Conservation (phyloP, 495 filamentous ascomycete species). For the Penicillium robsamsonii region DNA sequence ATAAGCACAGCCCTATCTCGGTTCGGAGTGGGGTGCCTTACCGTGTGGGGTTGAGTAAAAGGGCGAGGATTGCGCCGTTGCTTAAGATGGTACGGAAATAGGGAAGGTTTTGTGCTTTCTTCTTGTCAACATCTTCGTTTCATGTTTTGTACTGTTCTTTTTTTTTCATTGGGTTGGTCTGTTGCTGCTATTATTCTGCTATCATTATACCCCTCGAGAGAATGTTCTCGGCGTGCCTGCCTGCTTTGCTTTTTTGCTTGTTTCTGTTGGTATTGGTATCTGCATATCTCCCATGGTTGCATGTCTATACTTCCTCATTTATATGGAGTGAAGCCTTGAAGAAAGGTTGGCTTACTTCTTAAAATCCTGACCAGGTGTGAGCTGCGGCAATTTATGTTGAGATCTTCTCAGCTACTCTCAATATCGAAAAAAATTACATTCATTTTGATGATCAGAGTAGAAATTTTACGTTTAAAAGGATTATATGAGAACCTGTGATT, state of each 20-base stretch:
- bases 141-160: neutral
- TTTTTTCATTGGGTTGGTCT: neutral
- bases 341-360: neutral
- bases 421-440: constrained; percentile 6
- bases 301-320: neutral
- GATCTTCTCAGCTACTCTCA: constrained; percentile 1
- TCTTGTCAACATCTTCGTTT: neutral
- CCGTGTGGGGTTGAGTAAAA: constrained; percentile 66
- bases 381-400: neutral
- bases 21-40: constrained; percentile 56
- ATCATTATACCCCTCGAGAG: constrained; percentile 28
- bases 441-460: neutral
- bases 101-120: constrained; percentile 3
- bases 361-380: neutral
- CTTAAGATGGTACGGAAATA: constrained; percentile 62
- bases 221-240: constrained; percentile 5
- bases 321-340: neutral
- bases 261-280: neutral
- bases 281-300: neutral
- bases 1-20: constrained; percentile 50
- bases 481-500: neutral
- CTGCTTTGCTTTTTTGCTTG: constrained; percentile 1
- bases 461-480: neutral
- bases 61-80: constrained; percentile 63
- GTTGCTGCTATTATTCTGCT: constrained; percentile 3